Evolutionary conservation across 805 yeast genomes (phyloP).

Genomic region (Tetrapisispora namnaoensis): DNA sequence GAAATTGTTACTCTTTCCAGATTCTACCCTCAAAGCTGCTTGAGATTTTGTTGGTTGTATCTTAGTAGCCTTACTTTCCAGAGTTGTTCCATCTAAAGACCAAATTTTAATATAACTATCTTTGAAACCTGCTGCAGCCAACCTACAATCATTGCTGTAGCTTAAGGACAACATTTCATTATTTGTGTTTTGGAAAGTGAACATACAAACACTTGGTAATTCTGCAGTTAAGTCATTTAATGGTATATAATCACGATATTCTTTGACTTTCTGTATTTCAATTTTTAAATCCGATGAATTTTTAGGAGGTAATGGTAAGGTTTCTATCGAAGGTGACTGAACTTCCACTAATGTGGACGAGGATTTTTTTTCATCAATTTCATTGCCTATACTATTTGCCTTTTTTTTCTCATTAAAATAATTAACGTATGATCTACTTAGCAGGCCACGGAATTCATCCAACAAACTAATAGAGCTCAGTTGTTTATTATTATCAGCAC

Average conservation of each 20-base stretch:
- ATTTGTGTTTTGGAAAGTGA: slow-evolving; percentile 92
- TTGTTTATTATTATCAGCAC: neutral
- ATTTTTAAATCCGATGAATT: slow-evolving; percentile 71
- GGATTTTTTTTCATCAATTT: slow-evolving; percentile 3
- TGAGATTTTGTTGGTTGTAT: slow-evolving; percentile 8
- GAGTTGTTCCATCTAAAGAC: slow-evolving; percentile 86
- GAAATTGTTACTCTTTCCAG: slow-evolving; percentile 12
- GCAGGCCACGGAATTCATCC: slow-evolving; percentile 55
- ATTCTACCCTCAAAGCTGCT: slow-evolving; percentile 25
- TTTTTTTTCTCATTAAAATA: slow-evolving; percentile 15
- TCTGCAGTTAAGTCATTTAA: slow-evolving; percentile 64
- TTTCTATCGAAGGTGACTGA: slow-evolving; percentile 64
- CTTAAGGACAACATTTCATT: slow-evolving; percentile 78
- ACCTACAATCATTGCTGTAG: slow-evolving; percentile 77
- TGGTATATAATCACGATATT: slow-evolving; percentile 64
- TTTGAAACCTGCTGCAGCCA: slow-evolving; percentile 90
- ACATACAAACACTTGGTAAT: slow-evolving; percentile 93
- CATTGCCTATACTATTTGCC: slow-evolving; percentile 8
- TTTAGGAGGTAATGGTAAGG: slow-evolving; percentile 77
- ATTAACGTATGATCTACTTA: slow-evolving; percentile 28
- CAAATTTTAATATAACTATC: slow-evolving; percentile 86
- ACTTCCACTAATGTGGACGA: slow-evolving; percentile 7
- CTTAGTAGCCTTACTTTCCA: slow-evolving; percentile 40
- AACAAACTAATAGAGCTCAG: slow-evolving; percentile 33
- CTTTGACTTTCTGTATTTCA: slow-evolving; percentile 70